phyloP scores from a whole-genome alignment of 352 stramenopile genomes.

The Nothophytophthora sp. region DNA sequence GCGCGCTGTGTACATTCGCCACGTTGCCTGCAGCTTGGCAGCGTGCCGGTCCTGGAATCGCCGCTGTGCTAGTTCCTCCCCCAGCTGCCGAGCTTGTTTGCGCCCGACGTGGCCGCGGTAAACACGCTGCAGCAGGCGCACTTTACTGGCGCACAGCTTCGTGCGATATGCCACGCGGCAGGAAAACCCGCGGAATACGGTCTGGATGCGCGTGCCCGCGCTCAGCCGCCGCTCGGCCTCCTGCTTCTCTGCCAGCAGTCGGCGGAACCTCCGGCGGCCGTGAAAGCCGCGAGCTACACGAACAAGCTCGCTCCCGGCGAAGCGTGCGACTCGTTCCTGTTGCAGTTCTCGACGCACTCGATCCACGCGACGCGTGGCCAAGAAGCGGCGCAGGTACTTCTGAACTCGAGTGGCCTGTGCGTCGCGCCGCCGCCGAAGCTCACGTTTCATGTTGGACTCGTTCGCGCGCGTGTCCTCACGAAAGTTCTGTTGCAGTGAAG shows the following conservation, averaged over 20 bases:
- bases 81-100: constrained; percentile 33
- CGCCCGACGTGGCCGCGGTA: constrained; percentile 73
- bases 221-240: constrained; percentile 20
- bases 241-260: constrained; percentile 17
- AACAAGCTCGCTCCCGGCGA: constrained; percentile 66
- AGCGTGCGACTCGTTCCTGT: constrained; percentile 39
- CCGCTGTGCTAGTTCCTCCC: constrained; percentile 38
- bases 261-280: constrained; percentile 49
- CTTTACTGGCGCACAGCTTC: constrained; percentile 49
- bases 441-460: constrained; percentile 46
- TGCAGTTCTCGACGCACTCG: constrained; percentile 38
- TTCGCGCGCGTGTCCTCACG: constrained; percentile 46
- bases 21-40: constrained; percentile 87
- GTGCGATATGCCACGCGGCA: constrained; percentile 49
- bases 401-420: constrained; percentile 53
- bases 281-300: constrained; percentile 61
- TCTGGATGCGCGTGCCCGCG: constrained; percentile 58
- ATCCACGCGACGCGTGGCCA: constrained; percentile 39
- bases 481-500: constrained; percentile 46
- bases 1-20: constrained; percentile 81
- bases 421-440: constrained; percentile 50
- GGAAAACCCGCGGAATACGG: constrained; percentile 62
- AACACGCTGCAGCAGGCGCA: constrained; percentile 60
- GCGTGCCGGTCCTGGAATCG: constrained; percentile 59
- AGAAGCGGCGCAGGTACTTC: constrained; percentile 51